These are phyloP conservation scores for Neurospora pannonica DNA, from an alignment of 495 filamentous ascomycete species.

Conservation along the genomic window DNA sequence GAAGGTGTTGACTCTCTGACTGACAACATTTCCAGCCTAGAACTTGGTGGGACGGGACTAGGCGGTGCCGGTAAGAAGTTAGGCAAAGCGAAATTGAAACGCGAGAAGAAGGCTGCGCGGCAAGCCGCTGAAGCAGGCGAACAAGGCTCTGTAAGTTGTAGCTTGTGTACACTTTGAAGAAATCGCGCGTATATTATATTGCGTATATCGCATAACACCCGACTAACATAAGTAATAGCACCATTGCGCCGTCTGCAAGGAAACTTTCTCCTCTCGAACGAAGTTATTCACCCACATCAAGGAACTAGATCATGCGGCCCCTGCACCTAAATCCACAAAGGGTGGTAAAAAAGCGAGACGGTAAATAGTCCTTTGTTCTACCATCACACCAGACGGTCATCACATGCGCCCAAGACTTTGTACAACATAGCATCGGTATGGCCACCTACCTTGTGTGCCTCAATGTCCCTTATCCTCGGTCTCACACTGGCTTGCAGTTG, in stretches of 20 bases:
- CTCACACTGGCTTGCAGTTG: not conserved
- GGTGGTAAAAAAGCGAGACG: slow-evolving; percentile 15
- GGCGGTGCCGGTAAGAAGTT: slow-evolving; percentile 38
- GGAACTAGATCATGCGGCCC: slow-evolving; percentile 31
- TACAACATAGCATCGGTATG: not conserved
- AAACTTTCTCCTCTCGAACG: slow-evolving; percentile 56
- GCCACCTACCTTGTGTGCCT: not conserved
- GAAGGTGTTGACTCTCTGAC: slow-evolving; percentile 2
- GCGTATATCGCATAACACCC: not conserved
- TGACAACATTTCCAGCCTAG: slow-evolving; percentile 9
- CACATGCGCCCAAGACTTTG: not conserved
- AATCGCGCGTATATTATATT: not conserved
- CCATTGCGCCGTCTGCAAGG: slow-evolving; percentile 54
- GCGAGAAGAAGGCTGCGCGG: slow-evolving; percentile 69
- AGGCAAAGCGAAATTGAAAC: slow-evolving; percentile 83
- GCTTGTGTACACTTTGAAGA: not conserved
- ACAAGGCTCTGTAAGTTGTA: slow-evolving; percentile 24
- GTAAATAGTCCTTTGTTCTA: not conserved
- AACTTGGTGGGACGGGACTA: slow-evolving; percentile 7
- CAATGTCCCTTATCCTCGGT: not conserved
- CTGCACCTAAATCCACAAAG: slow-evolving; percentile 8
- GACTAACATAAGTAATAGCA: slow-evolving; percentile 19
- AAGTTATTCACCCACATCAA: slow-evolving; percentile 71
- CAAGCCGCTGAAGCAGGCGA: slow-evolving; percentile 34
- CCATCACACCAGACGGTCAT: not conserved